Conservation (phyloP, 2,329 filamentous ascomycete genomes). For the Xylariaceae sp. region DNA sequence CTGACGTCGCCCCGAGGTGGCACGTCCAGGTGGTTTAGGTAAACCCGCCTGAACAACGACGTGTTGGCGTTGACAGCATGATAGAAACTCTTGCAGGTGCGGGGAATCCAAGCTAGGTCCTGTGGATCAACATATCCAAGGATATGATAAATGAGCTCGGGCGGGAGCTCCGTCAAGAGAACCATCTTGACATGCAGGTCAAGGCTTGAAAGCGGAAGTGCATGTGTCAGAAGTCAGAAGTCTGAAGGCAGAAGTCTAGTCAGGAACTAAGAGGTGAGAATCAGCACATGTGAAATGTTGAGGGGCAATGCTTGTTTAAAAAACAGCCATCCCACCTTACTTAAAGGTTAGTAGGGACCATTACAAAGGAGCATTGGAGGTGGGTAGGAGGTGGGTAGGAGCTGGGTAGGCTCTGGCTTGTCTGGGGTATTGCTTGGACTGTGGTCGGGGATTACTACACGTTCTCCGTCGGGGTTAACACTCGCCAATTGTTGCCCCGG, state of each 20-base stretch:
- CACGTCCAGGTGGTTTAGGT: conserved; percentile 62
- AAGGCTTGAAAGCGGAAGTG: neutral
- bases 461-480: conserved; percentile 6
- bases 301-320: conserved; percentile 4
- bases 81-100: conserved; percentile 60
- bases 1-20: conserved; percentile 40
- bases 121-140: conserved; percentile 61
- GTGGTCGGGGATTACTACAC: conserved; percentile 3
- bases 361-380: no score
- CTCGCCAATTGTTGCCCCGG: neutral
- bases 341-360: no score
- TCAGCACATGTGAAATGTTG: neutral
- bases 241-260: neutral
- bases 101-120: conserved; percentile 61
- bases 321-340: no score
- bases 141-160: conserved; percentile 69
- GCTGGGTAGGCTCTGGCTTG: no score
- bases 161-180: conserved; percentile 56
- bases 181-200: conserved; percentile 33
- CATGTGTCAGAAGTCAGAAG: neutral
- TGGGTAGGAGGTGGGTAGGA: no score
- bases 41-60: conserved; percentile 67
- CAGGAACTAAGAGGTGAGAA: neutral
- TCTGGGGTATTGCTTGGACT: no score
- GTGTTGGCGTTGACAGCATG: conserved; percentile 63